Percentiles rank a stretch among this genome's conserved stretches.
Evolutionary conservation across 208 protist genomes (phyloP).

Genomic region (Leishmania mexicana): DNA sequence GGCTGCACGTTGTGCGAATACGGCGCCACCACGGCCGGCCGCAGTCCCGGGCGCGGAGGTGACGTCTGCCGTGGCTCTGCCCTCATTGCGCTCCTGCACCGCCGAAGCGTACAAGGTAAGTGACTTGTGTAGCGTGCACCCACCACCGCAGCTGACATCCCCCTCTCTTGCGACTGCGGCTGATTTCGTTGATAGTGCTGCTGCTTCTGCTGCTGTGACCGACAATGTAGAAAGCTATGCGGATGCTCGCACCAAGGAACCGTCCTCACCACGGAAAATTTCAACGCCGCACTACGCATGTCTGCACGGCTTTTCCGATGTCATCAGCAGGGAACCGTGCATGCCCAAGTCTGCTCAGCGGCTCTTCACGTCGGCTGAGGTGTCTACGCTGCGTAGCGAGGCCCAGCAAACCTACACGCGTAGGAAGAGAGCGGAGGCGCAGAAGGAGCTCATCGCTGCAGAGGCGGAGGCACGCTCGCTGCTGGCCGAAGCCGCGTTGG

Average conservation of each 20-base stretch:
- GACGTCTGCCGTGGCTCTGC: neutral
- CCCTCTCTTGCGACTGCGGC: neutral
- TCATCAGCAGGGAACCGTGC: neutral
- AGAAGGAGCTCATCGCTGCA: constrained; percentile 9
- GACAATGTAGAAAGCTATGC: neutral
- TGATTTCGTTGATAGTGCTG: neutral
- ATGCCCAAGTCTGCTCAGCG: constrained; percentile 16
- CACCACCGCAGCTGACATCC: neutral
- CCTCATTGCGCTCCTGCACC: neutral
- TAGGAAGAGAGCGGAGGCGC: constrained; percentile 12
- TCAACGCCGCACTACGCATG: constrained; percentile 4
- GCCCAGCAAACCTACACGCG: constrained; percentile 16
- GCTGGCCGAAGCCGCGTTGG: constrained; percentile 9
- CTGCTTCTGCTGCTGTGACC: neutral
- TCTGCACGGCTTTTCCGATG: neutral
- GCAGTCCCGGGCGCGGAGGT: neutral
- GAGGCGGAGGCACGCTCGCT: constrained; percentile 22
- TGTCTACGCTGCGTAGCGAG: constrained; percentile 17
- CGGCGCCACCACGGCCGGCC: neutral
- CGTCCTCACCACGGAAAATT: constrained; percentile 2
- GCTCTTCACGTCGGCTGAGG: constrained; percentile 24
- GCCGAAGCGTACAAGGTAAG: constrained; percentile 6
- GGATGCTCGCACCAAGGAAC: neutral
- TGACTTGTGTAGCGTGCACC: neutral
- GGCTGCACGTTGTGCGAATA: neutral